A percentile compares a stretch with the other conserved stretches of the same genome.
Evolutionary conservation across 2,329 filamentous ascomycete species (phyloP).

Genomic region (Orbilia blumenaviensis): DNA sequence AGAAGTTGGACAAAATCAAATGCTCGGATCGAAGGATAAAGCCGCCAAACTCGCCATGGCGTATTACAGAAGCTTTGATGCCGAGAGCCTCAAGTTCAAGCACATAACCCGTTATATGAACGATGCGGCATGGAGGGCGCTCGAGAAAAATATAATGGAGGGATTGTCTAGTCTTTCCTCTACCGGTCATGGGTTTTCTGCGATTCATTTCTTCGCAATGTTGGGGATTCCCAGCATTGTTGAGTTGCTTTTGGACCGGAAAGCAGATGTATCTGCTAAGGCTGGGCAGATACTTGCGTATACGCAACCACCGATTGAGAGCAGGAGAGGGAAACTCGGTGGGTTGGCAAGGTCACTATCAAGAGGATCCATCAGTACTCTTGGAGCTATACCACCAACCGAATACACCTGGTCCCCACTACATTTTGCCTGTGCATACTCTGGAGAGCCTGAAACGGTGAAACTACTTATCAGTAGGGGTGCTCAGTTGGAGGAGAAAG

Average conservation of each 20-base stretch:
- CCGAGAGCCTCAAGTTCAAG: constrained; percentile 28
- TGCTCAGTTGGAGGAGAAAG: constrained; percentile 30
- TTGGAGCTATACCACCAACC: background rate
- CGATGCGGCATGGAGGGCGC: constrained; percentile 30
- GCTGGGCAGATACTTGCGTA: constrained; percentile 28
- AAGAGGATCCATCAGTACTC: constrained; percentile 26
- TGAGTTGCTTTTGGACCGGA: constrained; percentile 29
- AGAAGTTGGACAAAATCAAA: constrained; percentile 43
- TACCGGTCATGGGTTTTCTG: constrained; percentile 43
- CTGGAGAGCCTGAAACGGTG: constrained; percentile 38
- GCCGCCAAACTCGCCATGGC: constrained; percentile 25
- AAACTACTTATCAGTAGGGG: constrained; percentile 25
- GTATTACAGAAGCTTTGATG: constrained; percentile 39
- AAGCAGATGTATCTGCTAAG: constrained; percentile 36
- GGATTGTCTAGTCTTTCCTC: constrained; percentile 43
- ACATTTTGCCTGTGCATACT: constrained; percentile 42
- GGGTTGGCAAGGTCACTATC: constrained; percentile 39
- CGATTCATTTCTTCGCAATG: constrained; percentile 44
- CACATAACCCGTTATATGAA: constrained; percentile 40
- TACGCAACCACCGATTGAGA: constrained; percentile 20
- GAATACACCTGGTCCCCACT: constrained; percentile 32
- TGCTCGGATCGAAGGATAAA: constrained; percentile 48
- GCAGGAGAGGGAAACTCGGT: constrained; percentile 32
- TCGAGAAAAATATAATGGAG: constrained; percentile 43
- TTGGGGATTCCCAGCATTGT: constrained; percentile 34